Conservation (phyloP, 495 filamentous ascomycete species). For the Corynascus novoguineensis region DNA sequence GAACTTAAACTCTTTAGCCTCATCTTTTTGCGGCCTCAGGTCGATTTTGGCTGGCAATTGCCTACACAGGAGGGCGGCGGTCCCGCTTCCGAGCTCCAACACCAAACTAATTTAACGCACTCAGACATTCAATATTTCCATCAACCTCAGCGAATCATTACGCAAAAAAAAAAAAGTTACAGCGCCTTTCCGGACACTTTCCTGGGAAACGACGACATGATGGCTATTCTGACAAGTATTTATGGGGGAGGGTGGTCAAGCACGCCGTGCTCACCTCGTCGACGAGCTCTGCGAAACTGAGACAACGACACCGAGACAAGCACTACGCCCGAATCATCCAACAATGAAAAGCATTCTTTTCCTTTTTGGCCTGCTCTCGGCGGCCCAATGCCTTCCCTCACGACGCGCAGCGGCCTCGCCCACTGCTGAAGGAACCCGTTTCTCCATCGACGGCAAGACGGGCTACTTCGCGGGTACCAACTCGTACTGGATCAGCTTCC, state of each 20-base stretch:
- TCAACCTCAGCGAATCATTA: background rate
- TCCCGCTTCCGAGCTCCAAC: slow-evolving; percentile 1
- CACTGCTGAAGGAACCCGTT: slow-evolving; percentile 30
- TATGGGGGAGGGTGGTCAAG: background rate
- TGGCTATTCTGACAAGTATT: background rate
- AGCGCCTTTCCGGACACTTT: background rate
- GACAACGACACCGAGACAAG: background rate
- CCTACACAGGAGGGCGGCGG: background rate
- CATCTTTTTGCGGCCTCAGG: too few species aligned
- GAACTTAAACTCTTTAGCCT: too few species aligned
- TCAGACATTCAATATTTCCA: background rate
- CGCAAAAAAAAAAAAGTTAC: background rate
- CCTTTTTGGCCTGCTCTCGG: slow-evolving; percentile 22
- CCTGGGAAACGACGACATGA: background rate
- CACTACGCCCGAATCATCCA: too few species aligned
- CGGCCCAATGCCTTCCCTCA: slow-evolving; percentile 12
- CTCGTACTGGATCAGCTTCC: slow-evolving; percentile 68
- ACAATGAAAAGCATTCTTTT: slow-evolving; percentile 21
- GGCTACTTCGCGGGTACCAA: slow-evolving; percentile 66
- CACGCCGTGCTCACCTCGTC: background rate
- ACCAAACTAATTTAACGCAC: background rate
- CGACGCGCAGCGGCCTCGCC: slow-evolving; percentile 10
- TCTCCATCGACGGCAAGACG: slow-evolving; percentile 57
- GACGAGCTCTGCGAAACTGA: background rate
- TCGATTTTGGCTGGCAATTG: background rate